These are phyloP conservation scores for Colletotrichum sp. DNA, from an alignment of 2,329 filamentous ascomycete genomes.

Conservation along the genomic window DNA sequence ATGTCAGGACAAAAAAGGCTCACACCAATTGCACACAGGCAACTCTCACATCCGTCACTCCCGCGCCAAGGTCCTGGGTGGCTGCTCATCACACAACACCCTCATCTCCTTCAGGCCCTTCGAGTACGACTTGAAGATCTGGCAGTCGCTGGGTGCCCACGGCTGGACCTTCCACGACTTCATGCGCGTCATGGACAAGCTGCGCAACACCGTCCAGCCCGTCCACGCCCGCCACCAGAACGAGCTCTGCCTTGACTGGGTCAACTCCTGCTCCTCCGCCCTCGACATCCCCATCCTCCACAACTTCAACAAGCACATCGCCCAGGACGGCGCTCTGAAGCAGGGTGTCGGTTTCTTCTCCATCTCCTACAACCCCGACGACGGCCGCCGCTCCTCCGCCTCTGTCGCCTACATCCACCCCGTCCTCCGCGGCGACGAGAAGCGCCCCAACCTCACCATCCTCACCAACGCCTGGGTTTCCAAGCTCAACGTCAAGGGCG, in stretches of 20 bases:
- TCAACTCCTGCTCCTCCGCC: conserved; percentile 78
- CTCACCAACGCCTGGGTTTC: conserved; percentile 89
- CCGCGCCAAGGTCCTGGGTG: conserved; percentile 88
- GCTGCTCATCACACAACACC: conserved; percentile 93
- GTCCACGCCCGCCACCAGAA: conserved; percentile 87
- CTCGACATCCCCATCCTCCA: conserved; percentile 81
- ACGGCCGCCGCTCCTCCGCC: conserved; percentile 82
- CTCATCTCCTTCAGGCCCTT: conserved; percentile 93
- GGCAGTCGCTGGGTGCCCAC: conserved; percentile 81
- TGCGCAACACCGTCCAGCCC: conserved; percentile 89
- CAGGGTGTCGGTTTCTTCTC: conserved; percentile 89
- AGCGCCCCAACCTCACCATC: conserved; percentile 82
- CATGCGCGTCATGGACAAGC: conserved; percentile 80
- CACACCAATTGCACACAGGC: conserved; percentile 49
- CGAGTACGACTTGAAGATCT: conserved; percentile 84
- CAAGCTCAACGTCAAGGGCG: conserved; percentile 74
- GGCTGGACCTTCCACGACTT: conserved; percentile 90
- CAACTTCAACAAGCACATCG: conserved; percentile 89
- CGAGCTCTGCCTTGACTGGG: conserved; percentile 91
- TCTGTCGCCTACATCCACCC: conserved; percentile 94
- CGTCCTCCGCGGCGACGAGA: conserved; percentile 82
- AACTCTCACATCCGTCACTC: conserved; percentile 94
- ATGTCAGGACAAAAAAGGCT: neutral
- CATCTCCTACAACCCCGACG: conserved; percentile 89
- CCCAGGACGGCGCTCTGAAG: conserved; percentile 72